Percentiles rank a stretch among this genome's conserved stretches.
Evolutionary conservation across 805 yeast species (phyloP).

Genomic region (Kregervanrija pseudodelftensis): DNA sequence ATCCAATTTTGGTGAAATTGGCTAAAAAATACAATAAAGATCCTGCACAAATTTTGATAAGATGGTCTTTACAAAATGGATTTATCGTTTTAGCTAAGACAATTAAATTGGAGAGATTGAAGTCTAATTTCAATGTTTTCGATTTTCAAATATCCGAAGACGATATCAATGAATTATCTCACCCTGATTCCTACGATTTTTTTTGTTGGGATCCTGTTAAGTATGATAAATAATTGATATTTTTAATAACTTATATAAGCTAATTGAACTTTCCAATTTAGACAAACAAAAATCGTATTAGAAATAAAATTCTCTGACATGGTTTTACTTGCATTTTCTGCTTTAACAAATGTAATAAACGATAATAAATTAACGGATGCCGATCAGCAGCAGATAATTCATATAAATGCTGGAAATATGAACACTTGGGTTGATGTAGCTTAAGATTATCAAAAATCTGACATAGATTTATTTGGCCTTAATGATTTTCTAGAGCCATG

Average conservation of each 20-base stretch:
- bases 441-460: too few relatives aligned
- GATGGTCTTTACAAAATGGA: conserved; percentile 64
- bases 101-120: conserved; percentile 26
- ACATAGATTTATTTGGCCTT: too few relatives aligned
- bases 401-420: too few relatives aligned
- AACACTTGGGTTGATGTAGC: too few relatives aligned
- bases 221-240: conserved; percentile 6
- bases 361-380: too few relatives aligned
- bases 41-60: conserved; percentile 52
- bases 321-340: too few relatives aligned
- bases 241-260: not conserved
- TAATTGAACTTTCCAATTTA: too few relatives aligned
- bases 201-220: conserved; percentile 21
- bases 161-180: conserved; percentile 29
- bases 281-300: not conserved
- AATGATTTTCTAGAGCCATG: too few relatives aligned
- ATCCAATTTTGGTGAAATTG: conserved; percentile 34
- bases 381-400: too few relatives aligned
- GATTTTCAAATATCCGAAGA: conserved; percentile 33
- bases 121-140: conserved; percentile 32
- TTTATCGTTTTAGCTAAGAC: conserved; percentile 35
- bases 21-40: conserved; percentile 41
- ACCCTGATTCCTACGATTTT: conserved; percentile 25
- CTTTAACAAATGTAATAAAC: too few relatives aligned
- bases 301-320: too few relatives aligned